Evolutionary conservation across 129 eudicot species (phyloP), one percentile per base, ranked within the genome.

Genomic region (Pittosporum tobira): DNA sequence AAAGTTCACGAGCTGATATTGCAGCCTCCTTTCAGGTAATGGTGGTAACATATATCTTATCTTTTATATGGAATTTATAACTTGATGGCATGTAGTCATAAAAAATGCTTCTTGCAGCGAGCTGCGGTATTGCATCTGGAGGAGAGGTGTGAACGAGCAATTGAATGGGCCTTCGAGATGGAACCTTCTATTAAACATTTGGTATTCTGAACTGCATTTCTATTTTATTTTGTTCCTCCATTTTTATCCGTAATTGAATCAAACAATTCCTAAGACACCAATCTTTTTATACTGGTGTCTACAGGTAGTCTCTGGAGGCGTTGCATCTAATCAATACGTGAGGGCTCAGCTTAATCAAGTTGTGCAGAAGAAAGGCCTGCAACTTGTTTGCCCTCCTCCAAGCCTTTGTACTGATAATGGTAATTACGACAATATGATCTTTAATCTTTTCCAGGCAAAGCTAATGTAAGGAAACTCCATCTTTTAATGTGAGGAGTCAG

Each of bases 351-450:
- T 91, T 36, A 61, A 81, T 36, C 71, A 77, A 57, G 88, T 87
- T 53, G 96, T 69, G 57, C 69, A 75, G 63, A 75, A 75, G 62
- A 87, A 68, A 27, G 83, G 81, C 53, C 78, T 91, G 64, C 74
- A 87, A 61, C 94, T 91, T 61, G 74, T 91, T 50, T 91, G 99
- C 77, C 99, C 99, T 70, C 99, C 99, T 51, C 99, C 99, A 53
- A 76, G 85, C 72, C 99, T 91, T 72, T 91, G 99, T 56, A 91
- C 96, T 15, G 99, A 91, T 71, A 91, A 91, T 68, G 99, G 99
- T 84, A 62, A 63, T 34, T 5, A 13, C 18, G 26, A 15, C 34
- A 6, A 19, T n/a, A 8, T 14, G 40, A 5, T 40, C 19, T 27
- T 22, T 3, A 36, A 56, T 31, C 12, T 20, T 62, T 15, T 47